A percentile compares a stretch with the other conserved stretches of the same genome.
Evolutionary conservation across 1,139 yeast species (phyloP).

Genomic region (Nakaseomyces uthaithaninus): DNA sequence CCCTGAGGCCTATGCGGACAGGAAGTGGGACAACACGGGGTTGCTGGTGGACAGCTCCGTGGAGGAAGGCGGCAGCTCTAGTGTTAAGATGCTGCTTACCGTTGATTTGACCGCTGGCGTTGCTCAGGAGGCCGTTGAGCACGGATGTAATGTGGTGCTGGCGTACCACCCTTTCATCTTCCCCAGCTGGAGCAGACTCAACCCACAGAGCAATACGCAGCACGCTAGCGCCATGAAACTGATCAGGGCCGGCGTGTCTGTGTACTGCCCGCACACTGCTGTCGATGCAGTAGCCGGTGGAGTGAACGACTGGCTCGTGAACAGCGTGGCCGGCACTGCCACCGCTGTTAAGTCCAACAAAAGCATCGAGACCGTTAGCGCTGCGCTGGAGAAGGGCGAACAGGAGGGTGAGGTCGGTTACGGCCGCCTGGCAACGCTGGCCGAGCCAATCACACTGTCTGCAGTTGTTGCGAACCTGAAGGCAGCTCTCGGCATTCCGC

Average conservation of each 20-base stretch:
- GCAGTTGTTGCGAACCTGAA: constrained; percentile 51
- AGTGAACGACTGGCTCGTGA: constrained; percentile 84
- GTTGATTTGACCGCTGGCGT: constrained; percentile 81
- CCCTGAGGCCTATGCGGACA: constrained; percentile 71
- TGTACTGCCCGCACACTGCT: constrained; percentile 93
- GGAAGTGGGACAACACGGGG: constrained; percentile 92
- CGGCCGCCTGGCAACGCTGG: constrained; percentile 64
- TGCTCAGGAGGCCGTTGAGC: constrained; percentile 69
- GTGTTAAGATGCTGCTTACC: constrained; percentile 52
- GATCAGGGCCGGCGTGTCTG: constrained; percentile 70
- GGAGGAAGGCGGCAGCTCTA: constrained; percentile 11
- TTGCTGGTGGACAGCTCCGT: constrained; percentile 56
- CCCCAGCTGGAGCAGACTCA: constrained; percentile 73
- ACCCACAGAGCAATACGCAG: constrained; percentile 57
- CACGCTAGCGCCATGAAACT: constrained; percentile 67
- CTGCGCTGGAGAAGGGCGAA: constrained; percentile 20
- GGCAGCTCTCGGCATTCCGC: constrained; percentile 40
- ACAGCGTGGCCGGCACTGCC: constrained; percentile 42
- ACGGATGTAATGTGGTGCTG: constrained; percentile 47
- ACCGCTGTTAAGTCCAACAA: constrained; percentile 35
- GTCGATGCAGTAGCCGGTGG: constrained; percentile 89
- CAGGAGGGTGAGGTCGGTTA: constrained; percentile 53
- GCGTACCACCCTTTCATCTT: constrained; percentile 96
- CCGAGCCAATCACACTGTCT: constrained; percentile 38
- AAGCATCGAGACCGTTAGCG: constrained; percentile 14